phyloP scores from a whole-genome alignment of 2,329 filamentous ascomycete genomes.

The Nothopassalora personata region DNA sequence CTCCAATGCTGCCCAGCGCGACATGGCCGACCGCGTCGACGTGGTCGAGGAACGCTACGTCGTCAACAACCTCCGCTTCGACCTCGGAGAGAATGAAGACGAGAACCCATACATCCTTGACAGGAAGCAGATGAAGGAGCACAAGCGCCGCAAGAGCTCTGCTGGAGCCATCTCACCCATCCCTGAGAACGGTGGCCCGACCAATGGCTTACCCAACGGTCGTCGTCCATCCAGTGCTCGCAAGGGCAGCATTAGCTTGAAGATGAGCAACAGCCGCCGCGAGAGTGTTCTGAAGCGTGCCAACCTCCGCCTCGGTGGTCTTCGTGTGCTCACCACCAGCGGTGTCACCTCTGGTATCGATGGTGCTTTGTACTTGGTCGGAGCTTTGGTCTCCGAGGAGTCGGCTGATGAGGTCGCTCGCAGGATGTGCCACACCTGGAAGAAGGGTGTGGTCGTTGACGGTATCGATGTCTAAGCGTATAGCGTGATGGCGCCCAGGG shows the following conservation, averaged over 20 bases:
- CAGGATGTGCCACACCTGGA: conserved; percentile 76
- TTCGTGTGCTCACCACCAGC: conserved; percentile 73
- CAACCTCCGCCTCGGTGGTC: conserved; percentile 63
- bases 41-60: conserved; percentile 82
- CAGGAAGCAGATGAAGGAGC: conserved; percentile 55
- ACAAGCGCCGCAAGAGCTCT: conserved; percentile 37
- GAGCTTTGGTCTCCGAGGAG: conserved; percentile 72
- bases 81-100: conserved; percentile 69
- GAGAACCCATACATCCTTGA: conserved; percentile 78
- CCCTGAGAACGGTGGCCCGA: conserved; percentile 29
- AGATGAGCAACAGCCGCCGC: conserved; percentile 65
- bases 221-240: conserved; percentile 45
- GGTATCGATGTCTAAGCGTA: conserved; percentile 66
- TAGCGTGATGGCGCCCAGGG: not conserved
- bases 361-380: conserved; percentile 78
- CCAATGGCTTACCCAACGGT: conserved; percentile 30
- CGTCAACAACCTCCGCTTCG: conserved; percentile 86
- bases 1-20: conserved; percentile 64
- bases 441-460: conserved; percentile 78
- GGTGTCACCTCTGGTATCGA: conserved; percentile 76
- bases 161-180: conserved; percentile 37
- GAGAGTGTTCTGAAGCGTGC: conserved; percentile 76
- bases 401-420: conserved; percentile 70
- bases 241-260: conserved; percentile 80
- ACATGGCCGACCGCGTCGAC: conserved; percentile 71